Base-by-base conservation (phyloP, 306 rosid species). In the Rosa persica region DNA sequence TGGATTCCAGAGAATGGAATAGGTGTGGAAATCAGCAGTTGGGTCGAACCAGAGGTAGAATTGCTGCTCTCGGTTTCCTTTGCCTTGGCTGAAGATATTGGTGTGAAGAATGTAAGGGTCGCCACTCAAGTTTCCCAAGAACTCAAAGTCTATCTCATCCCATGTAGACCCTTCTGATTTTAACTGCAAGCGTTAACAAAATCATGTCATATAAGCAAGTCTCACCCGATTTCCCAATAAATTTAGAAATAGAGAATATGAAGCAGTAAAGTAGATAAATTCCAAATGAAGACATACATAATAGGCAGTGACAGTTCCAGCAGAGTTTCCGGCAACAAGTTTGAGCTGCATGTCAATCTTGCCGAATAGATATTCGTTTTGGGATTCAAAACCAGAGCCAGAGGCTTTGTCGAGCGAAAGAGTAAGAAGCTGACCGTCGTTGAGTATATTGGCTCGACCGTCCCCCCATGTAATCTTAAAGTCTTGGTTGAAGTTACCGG, bases 61-160 rank as follows among this genome's bases (percentile, higher is more conserved):
- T 7, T 89, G 90, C 48, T 89, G 92, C 52, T 91, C 97, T 73
- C 92, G 82, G 64, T 89, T 81, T 0, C 97, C 93, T 61, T 86
- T 88, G 4, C 97, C 97, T 71, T 88, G 86, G 1, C 86, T 86
- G 55, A 81, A 91, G 52, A 91, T 89, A 71, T 91, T 91, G 25
- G 97, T 91, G 80, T 89, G 97, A 48, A 89, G 83, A 27, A 89
- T 91, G 77, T 88, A 91, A 1, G 93, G 97, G 30, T 91, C 90
- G 1, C 93, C 97, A 40, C 88, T 91, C 34, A 91, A 22, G 71
- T 91, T 91, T 4, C 95, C 93, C 80, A 92, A 84, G 65, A 92
- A 92, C 70, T 92, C 95, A 51, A 87, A 88, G 55, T 90, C 97
- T 51, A 92, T 89, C 57, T 90, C 95, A n/a, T 92, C 95, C 95